phyloP scores from a whole-genome alignment of 345 rosid species.

The Citrus inodora region DNA sequence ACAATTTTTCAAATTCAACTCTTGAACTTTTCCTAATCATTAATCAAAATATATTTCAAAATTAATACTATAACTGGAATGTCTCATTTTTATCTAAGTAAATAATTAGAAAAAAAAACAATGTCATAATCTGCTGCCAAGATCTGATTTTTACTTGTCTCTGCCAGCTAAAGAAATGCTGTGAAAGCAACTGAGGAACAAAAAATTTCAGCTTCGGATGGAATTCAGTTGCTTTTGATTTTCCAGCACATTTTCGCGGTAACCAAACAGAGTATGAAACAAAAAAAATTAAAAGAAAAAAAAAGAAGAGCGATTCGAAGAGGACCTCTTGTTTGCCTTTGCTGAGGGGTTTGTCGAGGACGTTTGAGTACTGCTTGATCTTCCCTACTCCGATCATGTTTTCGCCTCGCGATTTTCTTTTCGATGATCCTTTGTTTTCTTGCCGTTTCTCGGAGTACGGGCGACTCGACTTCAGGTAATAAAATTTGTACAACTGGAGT shows the following conservation, averaged over 20 bases:
- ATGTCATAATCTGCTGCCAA: not conserved
- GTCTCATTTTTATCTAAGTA: not conserved
- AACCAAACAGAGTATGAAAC: not conserved
- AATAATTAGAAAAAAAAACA: not conserved
- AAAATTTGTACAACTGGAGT: not conserved
- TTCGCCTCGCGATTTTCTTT: conserved; percentile 8
- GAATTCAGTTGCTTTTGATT: not conserved
- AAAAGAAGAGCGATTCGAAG: not conserved
- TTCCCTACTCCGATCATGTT: conserved; percentile 93
- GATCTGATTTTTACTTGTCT: not conserved
- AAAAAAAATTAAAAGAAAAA: not conserved
- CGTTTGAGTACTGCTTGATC: conserved; percentile 90
- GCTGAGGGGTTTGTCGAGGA: conserved; percentile 93
- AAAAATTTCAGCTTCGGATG: not conserved
- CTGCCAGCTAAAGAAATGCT: not conserved
- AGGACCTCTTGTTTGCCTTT: conserved; percentile 97
- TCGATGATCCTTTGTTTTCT: not conserved
- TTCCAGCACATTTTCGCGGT: conserved; percentile 1
- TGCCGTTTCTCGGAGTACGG: not conserved
- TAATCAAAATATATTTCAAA: not conserved
- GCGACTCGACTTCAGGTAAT: not conserved
- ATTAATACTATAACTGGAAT: not conserved
- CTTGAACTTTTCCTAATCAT: not conserved
- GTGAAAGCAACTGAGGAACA: not conserved
- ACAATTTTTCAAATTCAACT: not conserved